Evolutionary conservation across 345 rosid genomes (phyloP).

Genomic region (Stellera chamaejasme): DNA sequence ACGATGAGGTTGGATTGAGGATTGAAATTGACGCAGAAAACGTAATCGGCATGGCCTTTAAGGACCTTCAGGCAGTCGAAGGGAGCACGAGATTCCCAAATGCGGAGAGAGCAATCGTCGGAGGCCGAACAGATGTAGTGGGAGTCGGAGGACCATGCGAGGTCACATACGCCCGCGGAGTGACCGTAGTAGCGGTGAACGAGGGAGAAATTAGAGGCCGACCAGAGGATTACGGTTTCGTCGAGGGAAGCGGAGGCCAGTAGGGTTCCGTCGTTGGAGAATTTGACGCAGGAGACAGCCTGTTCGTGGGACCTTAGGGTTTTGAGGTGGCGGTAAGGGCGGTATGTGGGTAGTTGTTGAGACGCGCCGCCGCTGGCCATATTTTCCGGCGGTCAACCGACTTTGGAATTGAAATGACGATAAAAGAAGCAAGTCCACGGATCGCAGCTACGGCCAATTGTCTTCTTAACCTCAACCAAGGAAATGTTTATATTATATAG

Average conservation of each 20-base stretch:
- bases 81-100: constrained; percentile 84
- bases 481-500: too few species aligned
- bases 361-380: constrained; percentile 8
- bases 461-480: too few species aligned
- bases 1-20: constrained; percentile 79
- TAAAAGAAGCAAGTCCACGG: too few species aligned
- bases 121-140: constrained; percentile 97
- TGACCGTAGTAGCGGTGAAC: constrained; percentile 70
- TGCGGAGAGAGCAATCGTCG: constrained; percentile 86
- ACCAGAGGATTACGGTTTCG: constrained; percentile 76
- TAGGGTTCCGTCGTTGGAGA: constrained; percentile 81
- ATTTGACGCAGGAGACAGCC: constrained; percentile 86
- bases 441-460: too few species aligned
- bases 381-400: too few species aligned
- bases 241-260: constrained; percentile 89
- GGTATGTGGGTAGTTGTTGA: constrained; percentile 25
- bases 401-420: too few species aligned
- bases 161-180: constrained; percentile 69
- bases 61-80: constrained; percentile 85
- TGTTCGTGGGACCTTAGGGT: constrained; percentile 54
- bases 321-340: constrained; percentile 54
- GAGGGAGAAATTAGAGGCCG: constrained; percentile 42
- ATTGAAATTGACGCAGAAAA: constrained; percentile 89
- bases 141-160: constrained; percentile 94
- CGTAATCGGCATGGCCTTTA: constrained; percentile 62